Evolutionary conservation across 352 stramenopile species (phyloP), one percentile per base, ranked within the genome.

Genomic region (Aphanomyces cochlioides): DNA sequence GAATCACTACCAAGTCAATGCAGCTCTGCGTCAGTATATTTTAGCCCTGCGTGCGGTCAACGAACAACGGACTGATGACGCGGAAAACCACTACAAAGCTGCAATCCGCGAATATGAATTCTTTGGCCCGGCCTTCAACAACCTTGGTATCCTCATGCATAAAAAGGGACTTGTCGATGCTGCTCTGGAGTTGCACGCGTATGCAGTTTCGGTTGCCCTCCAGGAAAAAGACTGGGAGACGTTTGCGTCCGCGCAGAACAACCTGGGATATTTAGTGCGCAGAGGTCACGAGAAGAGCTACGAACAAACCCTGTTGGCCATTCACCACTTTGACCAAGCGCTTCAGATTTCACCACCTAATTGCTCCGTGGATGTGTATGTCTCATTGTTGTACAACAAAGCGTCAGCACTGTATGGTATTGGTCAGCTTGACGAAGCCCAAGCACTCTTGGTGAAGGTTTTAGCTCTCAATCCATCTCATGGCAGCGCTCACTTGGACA

Each of bases 301-400:
- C 13, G 56, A 66, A 5, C 66, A 78, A n/a, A 78, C 68, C 19
- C 64, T 88, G 8, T 50, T 81, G 39, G 82, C 86, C 21, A 85
- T 94, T 19, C 37, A 72, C 12, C 78, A 87, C 70, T 94, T 85
- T 72, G 80, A 94, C 19, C 54, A 66, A 8, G 83, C 87, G 10
- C 61, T 92, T 28, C 50, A 70, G 13, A 63, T 77, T 0, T 36
- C 72, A 4, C 74, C 79, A 4, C 50, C 63, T 19, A 17, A 63
- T 3, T 54, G 48, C 37, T 21, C 39, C 21, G n/a, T 28, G 28
- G 64, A 13, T 3, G 65, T 78, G 2, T 84, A 80, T 63, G 54
- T 88, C 19, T 75, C 75, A 19, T 73, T 83, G 12, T 47, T 93
- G 40, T 88, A 83, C 73, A 93, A 93, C 74, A 93, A 95, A 64